These are phyloP conservation scores for Teratosphaeriaceae sp. DNA, from an alignment of 2,329 filamentous ascomycete species.

Conservation along the genomic window DNA sequence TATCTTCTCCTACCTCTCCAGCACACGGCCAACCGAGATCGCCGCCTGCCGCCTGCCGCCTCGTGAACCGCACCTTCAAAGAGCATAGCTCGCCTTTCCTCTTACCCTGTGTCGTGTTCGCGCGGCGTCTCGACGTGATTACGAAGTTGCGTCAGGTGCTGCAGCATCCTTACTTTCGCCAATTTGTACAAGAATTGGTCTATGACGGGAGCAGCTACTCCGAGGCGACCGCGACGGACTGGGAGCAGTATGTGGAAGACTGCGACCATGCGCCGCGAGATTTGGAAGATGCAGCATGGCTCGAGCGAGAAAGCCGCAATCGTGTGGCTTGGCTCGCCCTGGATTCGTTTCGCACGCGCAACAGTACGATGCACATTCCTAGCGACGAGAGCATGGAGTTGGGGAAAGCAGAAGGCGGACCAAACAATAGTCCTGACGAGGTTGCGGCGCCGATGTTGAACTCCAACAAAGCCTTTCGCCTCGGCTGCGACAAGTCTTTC, in stretches of 20 bases:
- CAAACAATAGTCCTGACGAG: not conserved
- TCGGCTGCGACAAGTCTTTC: constrained; percentile 1
- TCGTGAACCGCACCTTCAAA: constrained; percentile 8
- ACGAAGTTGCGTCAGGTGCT: constrained; percentile 7
- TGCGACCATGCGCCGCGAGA: not conserved
- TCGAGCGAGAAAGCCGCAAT: not conserved
- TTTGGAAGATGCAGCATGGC: constrained; percentile 1
- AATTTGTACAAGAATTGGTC: constrained; percentile 9
- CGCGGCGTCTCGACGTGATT: constrained; percentile 6
- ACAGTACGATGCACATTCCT: not conserved
- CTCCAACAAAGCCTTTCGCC: not conserved
- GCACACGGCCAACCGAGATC: not conserved
- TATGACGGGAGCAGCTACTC: constrained; percentile 13
- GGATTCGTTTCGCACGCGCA: not conserved
- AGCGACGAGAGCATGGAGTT: not conserved
- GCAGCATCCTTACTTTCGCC: constrained; percentile 11
- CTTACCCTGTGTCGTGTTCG: constrained; percentile 10
- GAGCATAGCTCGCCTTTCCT: constrained; percentile 14
- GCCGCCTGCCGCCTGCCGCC: constrained; percentile 7
- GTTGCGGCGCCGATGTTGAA: not conserved
- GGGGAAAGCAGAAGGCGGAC: not conserved
- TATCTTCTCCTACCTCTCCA: constrained; percentile 8
- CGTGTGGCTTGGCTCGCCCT: constrained; percentile 1
- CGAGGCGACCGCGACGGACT: not conserved
- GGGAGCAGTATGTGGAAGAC: constrained; percentile 1